Conservation (phyloP, 1,284 basidiomycete genomes). For the Marasmius sp. region DNA sequence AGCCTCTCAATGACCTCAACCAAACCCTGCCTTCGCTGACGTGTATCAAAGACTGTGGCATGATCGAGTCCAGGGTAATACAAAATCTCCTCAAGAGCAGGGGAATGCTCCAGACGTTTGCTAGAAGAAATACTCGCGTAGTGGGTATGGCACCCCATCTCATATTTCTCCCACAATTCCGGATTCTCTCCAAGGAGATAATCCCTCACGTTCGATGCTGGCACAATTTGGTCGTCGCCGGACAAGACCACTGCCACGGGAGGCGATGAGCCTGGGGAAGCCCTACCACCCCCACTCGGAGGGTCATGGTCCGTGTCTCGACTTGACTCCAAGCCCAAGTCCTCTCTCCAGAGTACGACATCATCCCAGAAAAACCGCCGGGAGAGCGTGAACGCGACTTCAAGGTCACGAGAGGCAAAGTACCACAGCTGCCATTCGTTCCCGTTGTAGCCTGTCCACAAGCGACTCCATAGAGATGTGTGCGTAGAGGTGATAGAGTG, state of each 20-base stretch:
- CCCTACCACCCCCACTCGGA: background rate
- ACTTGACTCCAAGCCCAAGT: conserved; percentile 29
- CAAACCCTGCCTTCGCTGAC: conserved; percentile 32
- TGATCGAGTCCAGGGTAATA: conserved; percentile 55
- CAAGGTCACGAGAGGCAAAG: conserved; percentile 62
- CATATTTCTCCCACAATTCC: conserved; percentile 27
- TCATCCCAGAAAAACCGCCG: conserved; percentile 68
- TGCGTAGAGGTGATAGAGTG: conserved; percentile 4
- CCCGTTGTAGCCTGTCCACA: conserved; percentile 27
- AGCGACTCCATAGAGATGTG: background rate
- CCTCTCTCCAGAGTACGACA: conserved; percentile 60
- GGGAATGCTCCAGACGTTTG: background rate
- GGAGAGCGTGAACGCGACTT: conserved; percentile 55
- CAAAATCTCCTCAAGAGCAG: conserved; percentile 41
- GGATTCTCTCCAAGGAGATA: conserved; percentile 50
- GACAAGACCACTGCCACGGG: conserved; percentile 45
- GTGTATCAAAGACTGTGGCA: conserved; percentile 52
- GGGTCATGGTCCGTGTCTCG: background rate
- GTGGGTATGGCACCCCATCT: conserved; percentile 5
- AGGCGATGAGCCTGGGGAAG: conserved; percentile 1
- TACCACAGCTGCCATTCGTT: conserved; percentile 72
- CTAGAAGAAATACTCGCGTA: background rate
- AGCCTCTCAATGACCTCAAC: conserved; percentile 42
- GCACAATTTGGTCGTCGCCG: conserved; percentile 59
- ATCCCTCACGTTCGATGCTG: conserved; percentile 44